Conservation (phyloP, 805 yeast genomes). For the Candida peoriensis region DNA sequence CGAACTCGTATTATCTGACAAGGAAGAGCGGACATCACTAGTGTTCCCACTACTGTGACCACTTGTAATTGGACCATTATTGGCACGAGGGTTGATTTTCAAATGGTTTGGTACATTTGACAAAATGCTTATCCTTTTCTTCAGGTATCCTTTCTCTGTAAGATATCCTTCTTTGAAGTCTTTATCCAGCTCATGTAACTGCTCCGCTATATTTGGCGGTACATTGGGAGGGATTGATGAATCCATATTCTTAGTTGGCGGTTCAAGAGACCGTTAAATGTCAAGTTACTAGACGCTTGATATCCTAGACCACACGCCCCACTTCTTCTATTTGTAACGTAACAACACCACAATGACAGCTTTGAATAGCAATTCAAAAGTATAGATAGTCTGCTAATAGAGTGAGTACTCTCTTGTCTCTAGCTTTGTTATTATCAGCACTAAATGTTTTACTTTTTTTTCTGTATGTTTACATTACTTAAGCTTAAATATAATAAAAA, state of each 20-base stretch:
- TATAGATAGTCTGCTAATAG: too few species aligned
- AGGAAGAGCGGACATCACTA: constrained; percentile 1
- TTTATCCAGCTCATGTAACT: constrained; percentile 36
- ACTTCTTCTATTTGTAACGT: too few species aligned
- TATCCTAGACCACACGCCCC: too few species aligned
- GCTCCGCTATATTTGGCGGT: constrained; percentile 11
- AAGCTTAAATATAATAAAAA: too few species aligned
- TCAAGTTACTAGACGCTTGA: too few species aligned
- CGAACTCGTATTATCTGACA: constrained; percentile 7
- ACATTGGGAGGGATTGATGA: constrained; percentile 20
- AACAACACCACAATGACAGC: too few species aligned
- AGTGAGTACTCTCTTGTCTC: too few species aligned
- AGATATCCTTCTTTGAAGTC: constrained; percentile 66
- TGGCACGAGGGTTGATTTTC: constrained; percentile 2
- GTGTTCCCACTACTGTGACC: constrained; percentile 4
- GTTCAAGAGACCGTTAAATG: too few species aligned
- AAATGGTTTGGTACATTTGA: constrained; percentile 8
- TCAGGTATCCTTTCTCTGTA: constrained; percentile 68
- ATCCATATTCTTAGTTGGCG: constrained; percentile 12
- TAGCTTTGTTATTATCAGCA: too few species aligned
- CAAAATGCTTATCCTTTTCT: constrained; percentile 44
- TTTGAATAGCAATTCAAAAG: too few species aligned
- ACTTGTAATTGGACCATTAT: constrained; percentile 1
- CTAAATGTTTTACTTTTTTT: too few species aligned
- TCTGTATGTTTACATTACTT: too few species aligned